Conservation (phyloP, 106 monocot species). For the Hemerocallis citrina region DNA sequence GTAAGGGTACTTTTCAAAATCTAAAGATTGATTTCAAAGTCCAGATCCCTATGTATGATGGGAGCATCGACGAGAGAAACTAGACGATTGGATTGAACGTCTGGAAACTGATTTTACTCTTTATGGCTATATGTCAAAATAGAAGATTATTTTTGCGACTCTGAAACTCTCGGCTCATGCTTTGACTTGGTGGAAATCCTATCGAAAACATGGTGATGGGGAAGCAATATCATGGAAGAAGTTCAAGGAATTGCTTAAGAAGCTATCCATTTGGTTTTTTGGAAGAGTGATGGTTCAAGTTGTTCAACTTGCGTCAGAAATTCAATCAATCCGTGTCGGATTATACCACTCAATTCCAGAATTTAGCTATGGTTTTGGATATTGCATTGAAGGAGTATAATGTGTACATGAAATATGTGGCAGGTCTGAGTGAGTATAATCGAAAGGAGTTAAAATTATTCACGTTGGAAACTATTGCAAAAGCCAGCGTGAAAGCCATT, state of each 20-base stretch:
- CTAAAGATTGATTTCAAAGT: background rate
- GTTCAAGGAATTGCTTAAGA: background rate
- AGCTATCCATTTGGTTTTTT: background rate
- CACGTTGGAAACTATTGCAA: background rate
- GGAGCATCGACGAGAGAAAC: background rate
- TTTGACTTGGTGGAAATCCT: background rate
- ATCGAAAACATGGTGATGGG: no score
- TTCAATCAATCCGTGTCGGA: background rate
- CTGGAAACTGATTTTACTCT: background rate
- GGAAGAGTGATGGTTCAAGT: background rate
- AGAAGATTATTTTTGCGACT: background rate
- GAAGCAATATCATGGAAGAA: background rate
- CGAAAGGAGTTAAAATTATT: background rate
- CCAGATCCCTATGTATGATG: background rate
- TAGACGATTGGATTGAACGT: background rate
- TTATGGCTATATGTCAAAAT: background rate
- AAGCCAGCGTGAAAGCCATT: background rate
- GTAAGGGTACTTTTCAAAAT: background rate
- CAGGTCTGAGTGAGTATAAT: background rate
- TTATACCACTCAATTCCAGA: background rate
- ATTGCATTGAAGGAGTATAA: background rate
- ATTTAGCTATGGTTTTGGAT: background rate
- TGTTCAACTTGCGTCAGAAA: background rate
- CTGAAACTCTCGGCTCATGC: background rate
- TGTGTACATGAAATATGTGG: background rate